These are phyloP conservation scores for Epichloe uncinata DNA, from an alignment of 2,329 filamentous ascomycete genomes.

Conservation along the genomic window DNA sequence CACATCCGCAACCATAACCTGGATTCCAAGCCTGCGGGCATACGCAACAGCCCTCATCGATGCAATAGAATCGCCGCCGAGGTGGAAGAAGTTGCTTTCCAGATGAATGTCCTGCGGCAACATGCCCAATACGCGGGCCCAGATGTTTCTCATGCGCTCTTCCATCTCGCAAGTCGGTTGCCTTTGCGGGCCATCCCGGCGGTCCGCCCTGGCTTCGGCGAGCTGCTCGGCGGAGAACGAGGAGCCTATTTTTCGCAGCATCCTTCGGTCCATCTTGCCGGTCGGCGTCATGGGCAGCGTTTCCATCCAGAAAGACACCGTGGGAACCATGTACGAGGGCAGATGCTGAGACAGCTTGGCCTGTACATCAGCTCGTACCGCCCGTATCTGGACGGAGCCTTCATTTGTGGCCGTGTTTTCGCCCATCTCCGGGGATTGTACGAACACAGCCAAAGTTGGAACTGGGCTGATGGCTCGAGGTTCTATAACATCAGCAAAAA, in stretches of 20 bases:
- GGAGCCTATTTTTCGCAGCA: not conserved
- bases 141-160: not conserved
- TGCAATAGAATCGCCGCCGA: not conserved
- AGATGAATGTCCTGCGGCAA: not conserved
- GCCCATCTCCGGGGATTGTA: no score
- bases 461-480: not conserved
- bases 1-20: not conserved
- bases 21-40: not conserved
- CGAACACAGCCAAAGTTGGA: not conserved
- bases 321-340: slow-evolving; percentile 12
- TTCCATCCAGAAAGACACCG: slow-evolving; percentile 6
- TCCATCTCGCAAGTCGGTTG: not conserved
- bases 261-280: slow-evolving; percentile 10
- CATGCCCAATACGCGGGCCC: slow-evolving; percentile 23
- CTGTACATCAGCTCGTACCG: not conserved
- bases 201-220: not conserved
- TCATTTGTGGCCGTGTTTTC: no score
- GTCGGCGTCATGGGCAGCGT: slow-evolving; percentile 6
- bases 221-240: not conserved
- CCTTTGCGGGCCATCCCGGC: not conserved
- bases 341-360: not conserved
- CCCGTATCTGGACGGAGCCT: not conserved
- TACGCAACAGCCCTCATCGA: not conserved
- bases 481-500: not conserved
- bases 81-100: slow-evolving; percentile 13